Base-by-base conservation (phyloP, 1,139 yeast genomes). In the Blastobotrys niveus region DNA sequence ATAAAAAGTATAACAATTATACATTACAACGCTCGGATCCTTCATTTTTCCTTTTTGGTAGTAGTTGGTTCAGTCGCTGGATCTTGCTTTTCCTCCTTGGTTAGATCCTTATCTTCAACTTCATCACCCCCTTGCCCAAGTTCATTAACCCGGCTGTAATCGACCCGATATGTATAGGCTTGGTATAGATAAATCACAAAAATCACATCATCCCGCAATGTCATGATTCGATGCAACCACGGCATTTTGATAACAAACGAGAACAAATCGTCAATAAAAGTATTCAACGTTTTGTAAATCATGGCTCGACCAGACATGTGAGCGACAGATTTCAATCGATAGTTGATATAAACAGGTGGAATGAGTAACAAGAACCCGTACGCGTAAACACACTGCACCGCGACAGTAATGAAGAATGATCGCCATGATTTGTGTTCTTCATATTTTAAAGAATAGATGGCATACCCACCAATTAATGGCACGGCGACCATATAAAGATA, bases 361-460 rank as follows among this genome's bases (percentile, higher is more conserved):
- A 67, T 64, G 39, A 67, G 52, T 46, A 66, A 63, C 40, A 68
- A 51, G 55, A 68, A 67, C 2, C 72, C 72, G 46, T 67, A 68
- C 2, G 71, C 68, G 47, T 68, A 68, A 18, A 67, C 72, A 29
- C 67, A 64, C 2, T 70, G 71, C 26, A 67, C 72, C 25, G 68
- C 52, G 1, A 70, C 65, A 1, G 68, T 60, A 41, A 68, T 61
- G 30, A 64, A 53, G 48, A 68, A 68, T 14, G 71, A 67, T 51
- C 64, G 65, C 72, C 72, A 68, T 7, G 71, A 65, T 49, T 67
- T 67, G 55, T 67, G 65, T 12, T 67, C 66, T 40, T 65, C 63
- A 48, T 68, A 67, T 26, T 64, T 38, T 37, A 68, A 47, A 2
- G 71, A 65, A 49, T 66, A 67, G 5, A 54, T 54, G 0, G 71